Evolutionary conservation across 2,329 filamentous ascomycete genomes (phyloP).

Genomic region (Cladosporium cucumerinum): DNA sequence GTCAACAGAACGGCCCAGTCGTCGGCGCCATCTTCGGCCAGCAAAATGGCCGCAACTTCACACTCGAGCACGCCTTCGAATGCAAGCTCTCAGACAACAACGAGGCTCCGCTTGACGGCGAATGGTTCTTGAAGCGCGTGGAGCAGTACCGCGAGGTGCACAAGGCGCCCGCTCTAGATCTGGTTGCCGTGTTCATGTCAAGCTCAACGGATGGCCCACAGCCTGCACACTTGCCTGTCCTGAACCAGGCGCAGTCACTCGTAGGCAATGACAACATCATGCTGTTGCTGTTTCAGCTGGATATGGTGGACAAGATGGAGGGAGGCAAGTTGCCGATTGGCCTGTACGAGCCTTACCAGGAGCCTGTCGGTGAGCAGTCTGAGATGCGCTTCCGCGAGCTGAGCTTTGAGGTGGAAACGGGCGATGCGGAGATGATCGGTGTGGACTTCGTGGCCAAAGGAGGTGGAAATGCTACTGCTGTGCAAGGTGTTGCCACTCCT

Average conservation of each 20-base stretch:
- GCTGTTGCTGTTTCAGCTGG: constrained; percentile 81
- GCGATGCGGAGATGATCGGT: constrained; percentile 95
- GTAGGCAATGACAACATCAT: constrained; percentile 74
- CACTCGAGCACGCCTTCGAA: constrained; percentile 90
- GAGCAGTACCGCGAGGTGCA: constrained; percentile 90
- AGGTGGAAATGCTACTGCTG: constrained; percentile 72
- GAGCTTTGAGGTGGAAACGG: constrained; percentile 84
- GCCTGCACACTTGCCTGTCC: constrained; percentile 64
- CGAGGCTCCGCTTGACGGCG: constrained; percentile 60
- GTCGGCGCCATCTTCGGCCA: constrained; percentile 87
- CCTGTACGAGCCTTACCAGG: constrained; percentile 77
- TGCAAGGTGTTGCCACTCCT: constrained; percentile 28
- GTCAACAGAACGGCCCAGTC: constrained; percentile 70
- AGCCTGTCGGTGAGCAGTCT: constrained; percentile 57
- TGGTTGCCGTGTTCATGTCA: constrained; percentile 68
- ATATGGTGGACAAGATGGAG: constrained; percentile 51
- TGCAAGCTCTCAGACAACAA: constrained; percentile 55
- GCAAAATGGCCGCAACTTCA: constrained; percentile 85
- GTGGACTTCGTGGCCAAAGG: constrained; percentile 89
- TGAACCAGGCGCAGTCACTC: constrained; percentile 60
- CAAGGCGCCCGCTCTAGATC: constrained; percentile 70
- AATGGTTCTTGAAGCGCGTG: constrained; percentile 73
- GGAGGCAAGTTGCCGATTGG: constrained; percentile 84
- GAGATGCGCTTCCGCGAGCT: constrained; percentile 77
- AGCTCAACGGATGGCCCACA: constrained; percentile 70